Base-by-base conservation (phyloP, 2,329 filamentous ascomycete species). In the Cladosporium sp. region DNA sequence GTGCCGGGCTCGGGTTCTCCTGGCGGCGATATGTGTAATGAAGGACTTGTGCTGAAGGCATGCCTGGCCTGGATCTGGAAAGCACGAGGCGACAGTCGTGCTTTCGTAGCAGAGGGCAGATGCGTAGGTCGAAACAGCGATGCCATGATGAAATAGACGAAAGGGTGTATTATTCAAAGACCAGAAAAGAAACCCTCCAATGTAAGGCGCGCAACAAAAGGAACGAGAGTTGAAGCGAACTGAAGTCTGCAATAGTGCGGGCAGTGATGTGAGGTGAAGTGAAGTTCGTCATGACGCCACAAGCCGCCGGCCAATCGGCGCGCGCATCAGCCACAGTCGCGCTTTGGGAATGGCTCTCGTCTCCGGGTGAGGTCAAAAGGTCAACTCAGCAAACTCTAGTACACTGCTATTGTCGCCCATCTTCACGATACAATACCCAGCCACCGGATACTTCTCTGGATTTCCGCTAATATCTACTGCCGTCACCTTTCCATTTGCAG, bases 61-160 rank as follows among this genome's bases (percentile, higher is more conserved):
- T 58, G 64, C 34, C 67, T 66, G 42, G 66, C 62, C 58, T 59
- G 63, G 14, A 70, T 59, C 61, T 71, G 69, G 51, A 70, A 71
- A 43, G 69, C 68, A 14, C 65, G 56, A 28, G 69, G 68, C 5
- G 65, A 62, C 38, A 68, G 58, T 6, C 66, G 63, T 4, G 66
- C 61, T 52, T 67, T 67, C 5, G 55, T 51, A 12, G 54, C 40
- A 20, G 42, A 56, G 30, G 36, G 42, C 9, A 56, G 34, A 20
- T 36, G 42, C 12, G 42, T n/a, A 14, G 54, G 28, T 25, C 54
- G 54, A 2, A 47, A 9, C 9, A 28, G 28, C 5, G 19, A 34
- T 39, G 54, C 30, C 54, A 56, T 56, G 11, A 20, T 36, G n/a
- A 14, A 43, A 1, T 20, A 22, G 7, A 12, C 7, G 9, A 36